Evolutionary conservation across 106 monocot genomes (phyloP), one percentile per base, ranked within the genome.

Genomic region (Dioscorea dumetorum): DNA sequence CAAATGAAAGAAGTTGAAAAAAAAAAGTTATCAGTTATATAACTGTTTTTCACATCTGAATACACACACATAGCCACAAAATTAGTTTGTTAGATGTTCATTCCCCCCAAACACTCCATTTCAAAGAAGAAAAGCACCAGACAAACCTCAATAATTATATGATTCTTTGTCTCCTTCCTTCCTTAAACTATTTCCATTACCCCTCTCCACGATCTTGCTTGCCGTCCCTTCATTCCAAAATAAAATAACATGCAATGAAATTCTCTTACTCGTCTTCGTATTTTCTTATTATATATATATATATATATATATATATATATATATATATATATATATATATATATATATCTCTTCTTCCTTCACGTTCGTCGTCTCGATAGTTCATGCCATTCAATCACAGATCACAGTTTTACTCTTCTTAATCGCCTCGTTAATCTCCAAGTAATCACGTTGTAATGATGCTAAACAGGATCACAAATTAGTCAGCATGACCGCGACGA

Each of bases 161-260:
- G 66, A 23, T 50, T 13, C 20, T 34, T 22, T 50, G 49, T 66
- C 66, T 8, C 24, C 48, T 22, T 66, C 24, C 54, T 18, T 19
- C 5, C 2, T 60, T 23, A 50, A 23, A 50, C 12, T 50, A 66
- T 8, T 66, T 18, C 50, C 50, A 66, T 6, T 51, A 66, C 66
- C 49, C 21, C 66, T 66, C 66, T 23, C 23, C 66, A 66, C 66
- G 66, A 50, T 66, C 66, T 50, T 23, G 41, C 66, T 50, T 23
- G 41, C 50, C 19, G 33, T 12, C 48, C 48, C 8, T 21, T 6
- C 50, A 4, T 49, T 50, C 24, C 4, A 58, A 15, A 2, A 58
- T n/a, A 58, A 49, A 64, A 18, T 64, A 15, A 4, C 4, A 31
- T 10, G 2, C 3, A 18, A 19, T 48, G 48, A 49, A 11, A 33